phyloP scores from a whole-genome alignment of 1,139 yeast genomes.

The Candida dubliniensis region DNA sequence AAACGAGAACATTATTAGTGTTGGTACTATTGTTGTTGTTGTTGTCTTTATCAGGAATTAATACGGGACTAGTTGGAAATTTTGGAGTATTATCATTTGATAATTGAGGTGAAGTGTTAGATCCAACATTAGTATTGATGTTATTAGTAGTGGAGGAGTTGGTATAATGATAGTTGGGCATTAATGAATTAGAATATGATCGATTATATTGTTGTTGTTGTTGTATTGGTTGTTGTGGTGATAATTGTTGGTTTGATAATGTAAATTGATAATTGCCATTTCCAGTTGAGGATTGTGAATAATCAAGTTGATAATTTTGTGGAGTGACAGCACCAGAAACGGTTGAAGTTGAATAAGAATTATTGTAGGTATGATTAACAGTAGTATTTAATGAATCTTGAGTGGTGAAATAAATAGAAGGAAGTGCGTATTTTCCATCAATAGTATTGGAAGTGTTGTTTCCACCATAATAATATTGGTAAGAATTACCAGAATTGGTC shows the following conservation, averaged over 20 bases:
- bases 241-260: neutral
- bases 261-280: neutral
- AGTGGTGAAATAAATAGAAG: too few relatives aligned
- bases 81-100: conserved; percentile 6
- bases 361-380: too few relatives aligned
- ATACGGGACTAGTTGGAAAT: conserved; percentile 17
- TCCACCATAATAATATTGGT: too few relatives aligned
- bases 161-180: neutral
- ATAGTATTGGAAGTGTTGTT: too few relatives aligned
- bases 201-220: neutral
- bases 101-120: conserved; percentile 1
- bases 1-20: neutral
- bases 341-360: too few relatives aligned
- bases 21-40: neutral
- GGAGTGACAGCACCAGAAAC: too few relatives aligned
- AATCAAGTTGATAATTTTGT: too few relatives aligned
- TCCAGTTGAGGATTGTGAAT: too few relatives aligned
- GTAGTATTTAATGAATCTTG: too few relatives aligned
- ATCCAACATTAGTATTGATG: neutral
- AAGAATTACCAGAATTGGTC: too few relatives aligned
- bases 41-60: conserved; percentile 13
- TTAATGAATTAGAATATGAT: neutral
- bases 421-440: too few relatives aligned
- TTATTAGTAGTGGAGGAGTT: neutral
- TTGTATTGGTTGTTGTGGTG: neutral